phyloP scores from a whole-genome alignment of 371 early-diverging fungal genomes.

The Lichtheimia hyalospora region DNA sequence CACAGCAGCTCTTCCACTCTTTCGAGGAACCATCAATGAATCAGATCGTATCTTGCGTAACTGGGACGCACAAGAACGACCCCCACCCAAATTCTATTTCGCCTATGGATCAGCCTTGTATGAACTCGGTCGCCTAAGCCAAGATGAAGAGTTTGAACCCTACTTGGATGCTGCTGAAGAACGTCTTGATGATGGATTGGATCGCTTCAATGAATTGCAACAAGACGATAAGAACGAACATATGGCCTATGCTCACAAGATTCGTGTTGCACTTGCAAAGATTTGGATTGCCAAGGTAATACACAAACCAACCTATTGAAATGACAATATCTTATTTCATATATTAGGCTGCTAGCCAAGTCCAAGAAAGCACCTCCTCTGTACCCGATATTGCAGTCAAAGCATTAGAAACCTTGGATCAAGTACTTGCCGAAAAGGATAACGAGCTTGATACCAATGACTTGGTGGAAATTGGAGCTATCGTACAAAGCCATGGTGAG shows the following conservation, averaged over 20 bases:
- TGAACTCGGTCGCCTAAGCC: slow-evolving; percentile 47
- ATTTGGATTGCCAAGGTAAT: slow-evolving; percentile 41
- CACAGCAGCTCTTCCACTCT: slow-evolving; percentile 31
- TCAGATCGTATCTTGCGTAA: slow-evolving; percentile 64
- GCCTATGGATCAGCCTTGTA: slow-evolving; percentile 60
- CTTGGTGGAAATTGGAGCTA: slow-evolving; percentile 30
- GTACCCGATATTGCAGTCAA: slow-evolving; percentile 27
- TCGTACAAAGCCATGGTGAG: slow-evolving; percentile 34
- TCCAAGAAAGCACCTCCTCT: slow-evolving; percentile 14
- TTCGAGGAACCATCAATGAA: slow-evolving; percentile 64
- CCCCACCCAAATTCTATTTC: slow-evolving; percentile 50
- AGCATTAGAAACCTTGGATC: slow-evolving; percentile 27
- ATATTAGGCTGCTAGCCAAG: slow-evolving; percentile 22
- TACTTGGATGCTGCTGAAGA: slow-evolving; percentile 49
- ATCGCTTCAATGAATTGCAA: slow-evolving; percentile 14
- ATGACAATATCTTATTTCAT: background rate
- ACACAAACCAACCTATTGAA: background rate
- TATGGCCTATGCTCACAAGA: slow-evolving; percentile 17
- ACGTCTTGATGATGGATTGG: slow-evolving; percentile 35
- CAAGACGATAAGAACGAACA: slow-evolving; percentile 15
- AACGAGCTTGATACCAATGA: slow-evolving; percentile 1
- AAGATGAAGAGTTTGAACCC: slow-evolving; percentile 45
- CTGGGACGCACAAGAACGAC: slow-evolving; percentile 22
- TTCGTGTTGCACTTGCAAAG: slow-evolving; percentile 36
- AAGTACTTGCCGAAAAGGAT: background rate